phyloP scores from a whole-genome alignment of 1,139 yeast species.

The Chernovozyma aurita region DNA sequence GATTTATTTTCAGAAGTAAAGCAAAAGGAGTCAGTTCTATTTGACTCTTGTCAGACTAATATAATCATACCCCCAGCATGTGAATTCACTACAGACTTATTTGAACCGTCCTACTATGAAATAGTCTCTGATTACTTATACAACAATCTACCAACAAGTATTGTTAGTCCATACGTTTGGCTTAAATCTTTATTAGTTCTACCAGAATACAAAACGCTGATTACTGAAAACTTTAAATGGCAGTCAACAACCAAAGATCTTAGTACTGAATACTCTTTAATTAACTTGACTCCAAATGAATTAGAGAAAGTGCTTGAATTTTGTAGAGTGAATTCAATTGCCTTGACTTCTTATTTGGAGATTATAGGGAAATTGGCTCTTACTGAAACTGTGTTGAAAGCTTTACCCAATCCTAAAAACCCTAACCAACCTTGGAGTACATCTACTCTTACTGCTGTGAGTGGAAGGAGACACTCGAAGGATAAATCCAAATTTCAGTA shows the following conservation, averaged over 20 bases:
- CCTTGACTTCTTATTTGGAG: constrained; percentile 25
- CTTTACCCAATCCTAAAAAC: constrained; percentile 4
- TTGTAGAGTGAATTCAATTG: constrained; percentile 14
- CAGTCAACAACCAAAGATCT: constrained; percentile 10
- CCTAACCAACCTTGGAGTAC: constrained; percentile 7
- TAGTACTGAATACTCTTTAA: constrained; percentile 11
- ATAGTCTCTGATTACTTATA: background rate
- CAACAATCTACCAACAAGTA: background rate
- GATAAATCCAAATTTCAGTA: constrained; percentile 13
- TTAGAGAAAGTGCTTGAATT: constrained; percentile 11
- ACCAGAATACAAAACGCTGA: background rate
- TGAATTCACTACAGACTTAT: constrained; percentile 5
- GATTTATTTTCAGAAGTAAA: background rate
- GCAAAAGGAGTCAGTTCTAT: background rate
- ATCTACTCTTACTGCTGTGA: constrained; percentile 9
- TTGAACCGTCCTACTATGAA: constrained; percentile 3
- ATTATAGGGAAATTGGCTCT: constrained; percentile 9
- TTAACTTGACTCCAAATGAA: constrained; percentile 12
- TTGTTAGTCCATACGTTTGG: background rate
- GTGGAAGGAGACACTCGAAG: constrained; percentile 11
- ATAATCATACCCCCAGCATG: constrained; percentile 5
- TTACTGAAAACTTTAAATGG: constrained; percentile 2
- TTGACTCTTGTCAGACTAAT: background rate
- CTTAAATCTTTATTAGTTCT: background rate
- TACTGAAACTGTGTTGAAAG: constrained; percentile 7